Conservation (phyloP, 2,329 filamentous ascomycete genomes). For the Coccinonectria pachysandricola region DNA sequence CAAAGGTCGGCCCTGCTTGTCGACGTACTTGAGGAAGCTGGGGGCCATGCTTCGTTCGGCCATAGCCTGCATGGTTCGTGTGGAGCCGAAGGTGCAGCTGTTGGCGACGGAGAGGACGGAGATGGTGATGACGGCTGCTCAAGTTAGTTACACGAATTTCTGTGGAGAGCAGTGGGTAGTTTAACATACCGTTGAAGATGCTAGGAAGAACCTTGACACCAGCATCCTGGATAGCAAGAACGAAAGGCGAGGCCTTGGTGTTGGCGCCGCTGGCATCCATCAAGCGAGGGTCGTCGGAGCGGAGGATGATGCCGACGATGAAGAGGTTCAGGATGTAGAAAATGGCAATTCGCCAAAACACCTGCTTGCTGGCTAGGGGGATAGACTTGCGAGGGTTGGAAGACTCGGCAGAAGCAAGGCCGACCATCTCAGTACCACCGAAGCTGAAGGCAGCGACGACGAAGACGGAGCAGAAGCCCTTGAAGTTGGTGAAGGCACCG, state of each 20-base stretch:
- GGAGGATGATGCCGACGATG: slow-evolving; percentile 73
- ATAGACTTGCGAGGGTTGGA: slow-evolving; percentile 69
- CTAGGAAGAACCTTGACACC: slow-evolving; percentile 73
- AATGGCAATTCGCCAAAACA: slow-evolving; percentile 86
- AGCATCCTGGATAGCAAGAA: slow-evolving; percentile 80
- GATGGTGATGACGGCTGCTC: slow-evolving; percentile 82
- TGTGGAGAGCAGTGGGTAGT: no score
- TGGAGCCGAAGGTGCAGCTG: slow-evolving; percentile 83
- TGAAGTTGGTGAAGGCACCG: slow-evolving; percentile 75
- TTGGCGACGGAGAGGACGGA: slow-evolving; percentile 88
- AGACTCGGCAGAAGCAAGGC: slow-evolving; percentile 67
- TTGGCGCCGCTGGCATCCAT: slow-evolving; percentile 48
- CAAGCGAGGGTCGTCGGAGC: slow-evolving; percentile 56
- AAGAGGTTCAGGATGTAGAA: slow-evolving; percentile 83
- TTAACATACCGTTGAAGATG: slow-evolving; percentile 91
- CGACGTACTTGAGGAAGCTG: slow-evolving; percentile 66
- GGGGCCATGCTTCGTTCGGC: slow-evolving; percentile 83
- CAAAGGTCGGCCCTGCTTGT: slow-evolving; percentile 70
- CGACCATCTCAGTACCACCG: slow-evolving; percentile 65
- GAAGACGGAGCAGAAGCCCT: slow-evolving; percentile 66
- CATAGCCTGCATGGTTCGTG: slow-evolving; percentile 78
- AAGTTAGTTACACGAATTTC: no score
- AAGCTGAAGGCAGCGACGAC: slow-evolving; percentile 70
- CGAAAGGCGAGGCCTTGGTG: slow-evolving; percentile 76
- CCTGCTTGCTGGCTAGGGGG: slow-evolving; percentile 81